Evolutionary conservation across 345 rosid species (phyloP).

Genomic region (Salix caprea): DNA sequence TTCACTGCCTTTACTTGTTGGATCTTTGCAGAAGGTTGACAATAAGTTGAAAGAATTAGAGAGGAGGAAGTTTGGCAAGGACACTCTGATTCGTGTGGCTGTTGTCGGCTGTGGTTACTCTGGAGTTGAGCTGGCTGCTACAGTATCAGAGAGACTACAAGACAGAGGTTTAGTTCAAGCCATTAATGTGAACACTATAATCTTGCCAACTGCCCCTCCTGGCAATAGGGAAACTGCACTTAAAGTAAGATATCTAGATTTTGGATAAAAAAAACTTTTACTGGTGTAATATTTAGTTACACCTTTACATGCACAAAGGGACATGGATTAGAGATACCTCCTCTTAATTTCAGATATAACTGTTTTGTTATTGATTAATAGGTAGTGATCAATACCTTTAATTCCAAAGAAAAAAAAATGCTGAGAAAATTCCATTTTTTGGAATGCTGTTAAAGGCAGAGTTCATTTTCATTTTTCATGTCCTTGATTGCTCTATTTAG

Average conservation of each 20-base stretch:
- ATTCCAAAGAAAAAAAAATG: background rate
- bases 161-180: slow-evolving; percentile 74
- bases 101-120: slow-evolving; percentile 95
- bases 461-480: background rate
- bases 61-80: slow-evolving; percentile 60
- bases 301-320: too few relatives aligned
- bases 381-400: background rate
- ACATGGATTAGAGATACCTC: too few relatives aligned
- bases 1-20: slow-evolving; percentile 10
- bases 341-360: too few relatives aligned
- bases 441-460: background rate
- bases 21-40: slow-evolving; percentile 60
- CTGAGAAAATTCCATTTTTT: background rate
- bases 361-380: background rate
- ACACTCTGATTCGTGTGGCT: slow-evolving; percentile 51
- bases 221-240: slow-evolving; percentile 89
- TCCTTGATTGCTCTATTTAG: background rate
- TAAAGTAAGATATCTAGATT: slow-evolving; percentile 45
- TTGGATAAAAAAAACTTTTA: background rate
- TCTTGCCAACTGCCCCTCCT: slow-evolving; percentile 74
- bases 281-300: too few relatives aligned
- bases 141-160: slow-evolving; percentile 79
- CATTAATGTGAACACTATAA: slow-evolving; percentile 64
- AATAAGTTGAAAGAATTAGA: slow-evolving; percentile 57
- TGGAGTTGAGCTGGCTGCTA: slow-evolving; percentile 96